Base-by-base conservation (phyloP, 169 alveolate species). In the Cytauxzoon felis region DNA sequence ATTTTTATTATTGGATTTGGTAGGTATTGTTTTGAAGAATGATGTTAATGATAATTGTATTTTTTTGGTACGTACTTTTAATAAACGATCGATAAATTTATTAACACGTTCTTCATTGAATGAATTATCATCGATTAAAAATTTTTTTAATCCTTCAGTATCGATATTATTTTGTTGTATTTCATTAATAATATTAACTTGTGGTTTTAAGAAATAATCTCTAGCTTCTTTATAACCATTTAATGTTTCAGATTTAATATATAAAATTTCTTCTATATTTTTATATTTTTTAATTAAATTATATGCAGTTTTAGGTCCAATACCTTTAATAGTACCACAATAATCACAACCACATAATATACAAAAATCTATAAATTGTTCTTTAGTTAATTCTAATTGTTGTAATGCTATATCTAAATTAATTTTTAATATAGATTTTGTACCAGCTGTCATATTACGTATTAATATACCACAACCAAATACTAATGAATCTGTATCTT, bases 331-430 rank as follows among this genome's bases (percentile, higher is more conserved):
- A 7, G 96, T 91, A 50, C 90, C 93, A 75, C 98, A 90, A 81
- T 97, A 97, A 87, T 97, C 99, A 57, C 99, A 95, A 18, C 99
- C 99, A 81, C 98, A 93, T 53, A 96, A 86, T 16, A 96, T 96
- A 82, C 99, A 96, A 51, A 96, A 87, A 75, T 96, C 99, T n/a
- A 94, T 90, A 70, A 96, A 95, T 87, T 94, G 94, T 33, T 93
- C 93, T 93, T 88, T 88, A 36, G 87, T 91, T 57, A 95, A 57
- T 19, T 87, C 62, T 66, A 93, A 87, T 50, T 88, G 87, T 47
- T 87, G 63, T 58, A 92, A 79, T 38, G 87, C 89, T 65, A 67
- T 72, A 7, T 79, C 71, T n/a, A 91, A 58, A 27, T 82, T 82
- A 18, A 93, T 84, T 40, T 76, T 78, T 6, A 87, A 66, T 47